A percentile compares a stretch with the other conserved stretches of the same genome.
These are phyloP conservation scores for Boletus reticuloceps DNA, from an alignment of 768 basidiomycete species.

Conservation along the genomic window DNA sequence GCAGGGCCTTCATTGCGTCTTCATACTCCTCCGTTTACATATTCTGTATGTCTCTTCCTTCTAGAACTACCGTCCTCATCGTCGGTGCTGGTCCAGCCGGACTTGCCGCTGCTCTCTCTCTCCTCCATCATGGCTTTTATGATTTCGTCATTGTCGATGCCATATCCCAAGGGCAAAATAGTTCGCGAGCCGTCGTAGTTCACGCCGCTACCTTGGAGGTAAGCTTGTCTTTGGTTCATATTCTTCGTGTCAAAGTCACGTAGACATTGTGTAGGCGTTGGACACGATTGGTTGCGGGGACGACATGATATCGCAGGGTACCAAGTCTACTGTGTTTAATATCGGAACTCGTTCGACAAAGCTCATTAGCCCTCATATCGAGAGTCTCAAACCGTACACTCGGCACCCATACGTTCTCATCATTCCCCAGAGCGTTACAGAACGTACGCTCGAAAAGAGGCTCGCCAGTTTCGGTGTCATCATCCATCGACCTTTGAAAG, in stretches of 20 bases:
- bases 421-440: constrained; percentile 45
- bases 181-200: constrained; percentile 44
- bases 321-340: constrained; percentile 25
- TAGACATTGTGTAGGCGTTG: constrained; percentile 35
- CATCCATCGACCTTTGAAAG: constrained; percentile 39
- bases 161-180: constrained; percentile 27
- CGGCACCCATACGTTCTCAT: constrained; percentile 42
- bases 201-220: constrained; percentile 56
- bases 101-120: constrained; percentile 44
- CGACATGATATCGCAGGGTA: constrained; percentile 36
- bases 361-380: constrained; percentile 32
- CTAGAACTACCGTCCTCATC: constrained; percentile 42
- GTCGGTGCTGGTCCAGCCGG: constrained; percentile 53
- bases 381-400: constrained; percentile 38
- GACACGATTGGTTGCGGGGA: constrained; percentile 44
- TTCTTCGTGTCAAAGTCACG: constrained; percentile 31
- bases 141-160: constrained; percentile 47
- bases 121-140: constrained; percentile 38
- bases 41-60: constrained; percentile 34
- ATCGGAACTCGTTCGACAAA: constrained; percentile 30
- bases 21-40: not conserved
- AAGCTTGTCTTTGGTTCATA: not conserved
- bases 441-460: constrained; percentile 37
- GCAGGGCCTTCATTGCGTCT: not conserved
- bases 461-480: constrained; percentile 32